Percentiles rank a stretch among this genome's conserved stretches.
Conservation (phyloP, 805 yeast genomes). For the Wickerhamomyces chaumierensis region DNA sequence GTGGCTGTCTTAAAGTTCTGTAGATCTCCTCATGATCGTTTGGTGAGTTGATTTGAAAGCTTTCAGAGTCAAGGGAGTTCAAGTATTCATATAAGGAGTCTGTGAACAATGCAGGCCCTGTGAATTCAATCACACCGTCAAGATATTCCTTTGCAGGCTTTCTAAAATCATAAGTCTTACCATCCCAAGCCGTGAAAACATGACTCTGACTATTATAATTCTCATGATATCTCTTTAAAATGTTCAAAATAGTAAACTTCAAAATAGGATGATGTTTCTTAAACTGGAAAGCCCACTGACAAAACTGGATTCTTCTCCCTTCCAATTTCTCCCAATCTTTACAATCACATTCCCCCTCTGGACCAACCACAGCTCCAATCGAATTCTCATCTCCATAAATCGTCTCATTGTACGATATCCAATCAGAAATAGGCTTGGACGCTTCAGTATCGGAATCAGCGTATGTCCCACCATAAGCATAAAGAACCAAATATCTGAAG, state of each 20-base stretch:
- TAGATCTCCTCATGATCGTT: slow-evolving; percentile 7
- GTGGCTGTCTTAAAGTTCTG: slow-evolving; percentile 1
- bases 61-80: slow-evolving; percentile 16
- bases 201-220: slow-evolving; percentile 22
- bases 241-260: slow-evolving; percentile 41
- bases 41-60: slow-evolving; percentile 2
- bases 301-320: slow-evolving; percentile 44
- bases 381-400: slow-evolving; percentile 16
- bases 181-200: slow-evolving; percentile 8
- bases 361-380: slow-evolving; percentile 41
- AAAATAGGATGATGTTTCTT: slow-evolving; percentile 51
- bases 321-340: slow-evolving; percentile 38
- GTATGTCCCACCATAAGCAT: slow-evolving; percentile 44
- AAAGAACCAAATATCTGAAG: slow-evolving; percentile 40
- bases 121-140: slow-evolving; percentile 45
- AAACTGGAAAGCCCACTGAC: slow-evolving; percentile 50
- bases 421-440: slow-evolving; percentile 41
- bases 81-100: slow-evolving; percentile 30
- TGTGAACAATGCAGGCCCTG: slow-evolving; percentile 41
- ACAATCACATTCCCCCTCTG: slow-evolving; percentile 40
- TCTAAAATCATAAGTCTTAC: slow-evolving; percentile 24
- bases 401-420: slow-evolving; percentile 32
- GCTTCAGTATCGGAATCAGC: slow-evolving; percentile 51
- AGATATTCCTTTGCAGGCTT: slow-evolving; percentile 46
- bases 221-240: slow-evolving; percentile 38